phyloP scores from a whole-genome alignment of 352 stramenopile genomes.

The Phytophthora chlamydospora region DNA sequence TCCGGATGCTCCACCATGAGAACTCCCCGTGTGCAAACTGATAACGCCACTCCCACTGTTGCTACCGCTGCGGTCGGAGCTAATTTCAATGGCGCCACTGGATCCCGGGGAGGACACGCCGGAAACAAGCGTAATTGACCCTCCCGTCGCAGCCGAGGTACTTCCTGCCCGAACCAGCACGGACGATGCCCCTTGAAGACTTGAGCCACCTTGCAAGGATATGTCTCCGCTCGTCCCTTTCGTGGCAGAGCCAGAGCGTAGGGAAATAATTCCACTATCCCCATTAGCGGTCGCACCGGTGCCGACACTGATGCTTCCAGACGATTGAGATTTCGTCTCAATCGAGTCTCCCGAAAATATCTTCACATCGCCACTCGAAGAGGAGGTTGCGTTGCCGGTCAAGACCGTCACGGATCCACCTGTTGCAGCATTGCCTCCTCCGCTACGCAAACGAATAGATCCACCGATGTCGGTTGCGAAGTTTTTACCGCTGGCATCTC shows the following conservation, averaged over 20 bases:
- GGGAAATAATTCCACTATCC: constrained; percentile 44
- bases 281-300: constrained; percentile 51
- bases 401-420: constrained; percentile 58
- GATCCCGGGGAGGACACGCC: constrained; percentile 49
- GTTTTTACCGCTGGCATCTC: constrained; percentile 57
- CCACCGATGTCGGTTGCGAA: constrained; percentile 51
- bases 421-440: constrained; percentile 55
- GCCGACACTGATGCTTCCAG: constrained; percentile 52
- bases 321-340: constrained; percentile 42
- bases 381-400: constrained; percentile 60
- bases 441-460: constrained; percentile 50
- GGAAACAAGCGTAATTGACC: constrained; percentile 51
- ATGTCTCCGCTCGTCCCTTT: constrained; percentile 66
- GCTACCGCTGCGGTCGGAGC: constrained; percentile 54
- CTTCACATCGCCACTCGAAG: constrained; percentile 66
- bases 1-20: constrained; percentile 62
- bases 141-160: constrained; percentile 53
- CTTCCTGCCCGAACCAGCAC: constrained; percentile 57
- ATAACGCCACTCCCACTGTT: constrained; percentile 59
- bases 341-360: constrained; percentile 58
- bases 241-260: constrained; percentile 48
- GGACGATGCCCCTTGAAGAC: constrained; percentile 51
- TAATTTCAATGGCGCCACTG: constrained; percentile 70
- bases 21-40: constrained; percentile 51
- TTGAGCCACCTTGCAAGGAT: constrained; percentile 50